Evolutionary conservation across 352 stramenopile genomes (phyloP).

Genomic region (Phytophthora agathidicida): DNA sequence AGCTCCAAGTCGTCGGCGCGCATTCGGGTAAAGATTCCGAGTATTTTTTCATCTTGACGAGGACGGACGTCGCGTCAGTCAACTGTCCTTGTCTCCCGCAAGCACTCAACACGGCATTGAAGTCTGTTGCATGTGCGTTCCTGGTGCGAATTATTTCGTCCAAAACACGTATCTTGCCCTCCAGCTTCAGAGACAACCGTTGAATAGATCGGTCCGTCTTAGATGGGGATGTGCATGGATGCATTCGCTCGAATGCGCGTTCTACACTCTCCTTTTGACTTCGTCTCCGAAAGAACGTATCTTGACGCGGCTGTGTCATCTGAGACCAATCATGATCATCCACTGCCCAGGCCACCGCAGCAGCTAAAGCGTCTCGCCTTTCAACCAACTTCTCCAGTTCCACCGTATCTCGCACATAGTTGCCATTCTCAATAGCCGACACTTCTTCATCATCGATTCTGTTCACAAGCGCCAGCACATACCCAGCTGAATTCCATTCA

Average conservation of each 20-base stretch:
- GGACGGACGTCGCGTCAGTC: constrained; percentile 34
- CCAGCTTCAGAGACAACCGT: constrained; percentile 30
- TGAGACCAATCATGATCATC: constrained; percentile 24
- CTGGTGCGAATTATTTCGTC: constrained; percentile 37
- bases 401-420: constrained; percentile 2
- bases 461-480: constrained; percentile 11
- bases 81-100: constrained; percentile 44
- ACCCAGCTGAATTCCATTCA: constrained; percentile 46
- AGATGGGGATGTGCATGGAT: not conserved
- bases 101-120: constrained; percentile 44
- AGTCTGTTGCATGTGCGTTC: constrained; percentile 27
- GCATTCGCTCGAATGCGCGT: constrained; percentile 20
- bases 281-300: constrained; percentile 22
- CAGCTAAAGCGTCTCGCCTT: constrained; percentile 21
- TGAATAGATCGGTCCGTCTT: constrained; percentile 9
- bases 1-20: constrained; percentile 34
- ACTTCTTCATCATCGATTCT: constrained; percentile 1
- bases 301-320: constrained; percentile 16
- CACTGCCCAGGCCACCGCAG: constrained; percentile 28
- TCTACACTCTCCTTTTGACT: constrained; percentile 33
- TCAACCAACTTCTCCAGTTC: constrained; percentile 20
- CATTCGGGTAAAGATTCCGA: constrained; percentile 18
- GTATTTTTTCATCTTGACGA: constrained; percentile 43
- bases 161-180: constrained; percentile 39
- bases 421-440: not conserved